Percentiles rank a stretch among this genome's conserved stretches.
Conservation (phyloP, 2,329 filamentous ascomycete genomes). For the Scortechinia acanthostroma region DNA sequence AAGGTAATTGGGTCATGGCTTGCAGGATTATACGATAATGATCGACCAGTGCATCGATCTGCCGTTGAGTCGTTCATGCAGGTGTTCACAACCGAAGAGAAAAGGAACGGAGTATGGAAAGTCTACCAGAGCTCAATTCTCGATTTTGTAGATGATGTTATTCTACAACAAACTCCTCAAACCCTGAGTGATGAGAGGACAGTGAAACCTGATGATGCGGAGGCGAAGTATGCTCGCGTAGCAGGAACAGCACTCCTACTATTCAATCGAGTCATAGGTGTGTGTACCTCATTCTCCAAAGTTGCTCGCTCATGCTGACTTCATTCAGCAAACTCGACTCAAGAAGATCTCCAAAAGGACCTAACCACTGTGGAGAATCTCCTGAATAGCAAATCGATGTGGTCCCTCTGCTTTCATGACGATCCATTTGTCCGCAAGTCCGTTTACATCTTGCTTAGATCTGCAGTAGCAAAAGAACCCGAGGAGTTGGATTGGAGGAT, state of each 20-base stretch:
- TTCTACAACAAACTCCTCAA: slow-evolving; percentile 44
- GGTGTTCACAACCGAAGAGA: slow-evolving; percentile 51
- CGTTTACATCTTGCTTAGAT: slow-evolving; percentile 41
- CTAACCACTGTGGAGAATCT: slow-evolving; percentile 35
- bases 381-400: slow-evolving; percentile 41
- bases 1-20: slow-evolving; percentile 54
- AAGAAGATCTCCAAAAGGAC: slow-evolving; percentile 37
- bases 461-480: slow-evolving; percentile 34
- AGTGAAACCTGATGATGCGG: slow-evolving; percentile 52
- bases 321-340: slow-evolving; percentile 19
- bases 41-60: slow-evolving; percentile 45
- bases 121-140: slow-evolving; percentile 50
- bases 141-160: slow-evolving; percentile 49
- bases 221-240: slow-evolving; percentile 53
- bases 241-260: slow-evolving; percentile 45
- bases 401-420: slow-evolving; percentile 43
- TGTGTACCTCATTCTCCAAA: too few species aligned
- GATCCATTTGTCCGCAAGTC: slow-evolving; percentile 48
- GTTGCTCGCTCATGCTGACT: slow-evolving; percentile 3
- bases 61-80: slow-evolving; percentile 45
- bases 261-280: slow-evolving; percentile 41
- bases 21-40: slow-evolving; percentile 52
- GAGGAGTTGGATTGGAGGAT: slow-evolving; percentile 32
- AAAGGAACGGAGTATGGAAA: slow-evolving; percentile 47
- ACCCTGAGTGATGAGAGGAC: slow-evolving; percentile 59